Evolutionary conservation across 2,329 filamentous ascomycete species (phyloP).

Genomic region (Chaetomium strumarium): DNA sequence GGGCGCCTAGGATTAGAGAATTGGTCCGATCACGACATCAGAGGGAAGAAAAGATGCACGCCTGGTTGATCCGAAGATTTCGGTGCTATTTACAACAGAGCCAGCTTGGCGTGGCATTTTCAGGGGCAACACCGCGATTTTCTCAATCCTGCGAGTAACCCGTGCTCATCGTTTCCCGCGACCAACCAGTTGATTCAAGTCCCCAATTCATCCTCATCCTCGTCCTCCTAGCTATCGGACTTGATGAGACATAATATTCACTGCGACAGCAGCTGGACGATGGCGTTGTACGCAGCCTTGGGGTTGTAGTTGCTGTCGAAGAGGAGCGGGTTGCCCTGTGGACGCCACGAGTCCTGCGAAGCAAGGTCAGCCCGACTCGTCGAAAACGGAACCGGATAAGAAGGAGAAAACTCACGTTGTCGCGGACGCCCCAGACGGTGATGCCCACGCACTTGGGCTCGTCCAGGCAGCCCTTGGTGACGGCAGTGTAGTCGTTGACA

Average conservation of each 20-base stretch:
- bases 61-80: too few relatives aligned
- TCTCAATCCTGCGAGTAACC: too few relatives aligned
- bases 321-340: conserved; percentile 44
- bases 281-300: conserved; percentile 47
- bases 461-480: conserved; percentile 52
- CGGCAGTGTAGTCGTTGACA: conserved; percentile 51
- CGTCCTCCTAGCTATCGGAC: too few relatives aligned
- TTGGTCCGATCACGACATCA: too few relatives aligned
- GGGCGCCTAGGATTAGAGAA: too few relatives aligned
- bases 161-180: too few relatives aligned
- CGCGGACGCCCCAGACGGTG: conserved; percentile 55
- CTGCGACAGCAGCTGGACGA: conserved; percentile 27
- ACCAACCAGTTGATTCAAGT: too few relatives aligned
- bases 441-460: conserved; percentile 58
- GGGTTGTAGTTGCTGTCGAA: conserved; percentile 47
- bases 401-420: conserved; percentile 32
- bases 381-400: not conserved
- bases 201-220: not conserved
- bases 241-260: not conserved
- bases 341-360: conserved; percentile 46
- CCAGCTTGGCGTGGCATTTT: too few relatives aligned
- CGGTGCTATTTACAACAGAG: too few relatives aligned
- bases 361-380: not conserved
- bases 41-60: too few relatives aligned
- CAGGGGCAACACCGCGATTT: too few relatives aligned